Evolutionary conservation across 345 rosid genomes (phyloP).

Genomic region (Lepidium didymum): DNA sequence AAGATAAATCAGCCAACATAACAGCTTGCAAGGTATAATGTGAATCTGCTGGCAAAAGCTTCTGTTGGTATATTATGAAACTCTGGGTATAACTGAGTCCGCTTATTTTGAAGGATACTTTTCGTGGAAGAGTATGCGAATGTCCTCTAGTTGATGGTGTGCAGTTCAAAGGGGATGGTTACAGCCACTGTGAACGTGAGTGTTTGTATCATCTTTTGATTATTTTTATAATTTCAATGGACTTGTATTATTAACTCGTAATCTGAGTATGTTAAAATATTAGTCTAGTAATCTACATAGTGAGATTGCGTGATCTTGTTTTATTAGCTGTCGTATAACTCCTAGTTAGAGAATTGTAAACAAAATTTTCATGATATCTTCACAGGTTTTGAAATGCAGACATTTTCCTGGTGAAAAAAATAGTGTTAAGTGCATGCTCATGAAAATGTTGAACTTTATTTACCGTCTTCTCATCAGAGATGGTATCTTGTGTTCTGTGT

Average conservation of each 20-base stretch:
- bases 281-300: constrained; percentile 43
- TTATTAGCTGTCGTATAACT: not conserved
- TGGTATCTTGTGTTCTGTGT: not conserved
- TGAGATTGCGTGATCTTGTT: not conserved
- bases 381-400: not conserved
- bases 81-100: not conserved
- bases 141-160: constrained; percentile 93
- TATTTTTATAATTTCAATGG: constrained; percentile 33
- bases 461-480: not conserved
- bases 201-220: not conserved
- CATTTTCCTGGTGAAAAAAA: not conserved
- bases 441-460: not conserved
- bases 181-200: constrained; percentile 88
- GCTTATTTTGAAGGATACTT: constrained; percentile 62
- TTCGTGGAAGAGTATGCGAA: constrained; percentile 92
- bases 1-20: constrained; percentile 66
- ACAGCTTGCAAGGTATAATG: constrained; percentile 88
- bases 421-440: not conserved
- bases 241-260: not conserved
- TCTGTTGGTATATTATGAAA: not conserved
- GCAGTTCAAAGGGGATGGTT: constrained; percentile 97
- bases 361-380: not conserved
- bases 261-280: not conserved
- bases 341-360: not conserved
- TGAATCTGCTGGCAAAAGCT: not conserved